phyloP scores from a whole-genome alignment of 148 eudicot genomes.

The Rhododendron ferrugineum region DNA sequence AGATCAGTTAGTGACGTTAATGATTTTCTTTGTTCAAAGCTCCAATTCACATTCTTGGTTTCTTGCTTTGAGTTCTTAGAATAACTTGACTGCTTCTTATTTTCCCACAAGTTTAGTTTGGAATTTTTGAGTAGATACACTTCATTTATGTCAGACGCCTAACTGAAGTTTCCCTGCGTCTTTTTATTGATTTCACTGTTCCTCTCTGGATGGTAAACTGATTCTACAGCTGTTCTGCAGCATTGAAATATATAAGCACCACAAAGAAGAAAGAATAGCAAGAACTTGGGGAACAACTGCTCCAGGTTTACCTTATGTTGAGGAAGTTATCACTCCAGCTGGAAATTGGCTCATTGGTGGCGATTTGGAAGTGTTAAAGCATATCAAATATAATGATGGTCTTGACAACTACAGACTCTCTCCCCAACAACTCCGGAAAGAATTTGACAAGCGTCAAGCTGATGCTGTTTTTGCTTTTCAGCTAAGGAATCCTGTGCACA shows the following conservation, averaged over 20 bases:
- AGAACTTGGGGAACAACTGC: slow-evolving; percentile 98
- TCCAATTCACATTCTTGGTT: background rate
- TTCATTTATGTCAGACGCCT: background rate
- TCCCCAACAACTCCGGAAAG: slow-evolving; percentile 66
- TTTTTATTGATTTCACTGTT: background rate
- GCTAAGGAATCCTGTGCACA: slow-evolving; percentile 95
- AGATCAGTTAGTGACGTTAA: background rate
- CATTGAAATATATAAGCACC: slow-evolving; percentile 91
- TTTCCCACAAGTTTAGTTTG: background rate
- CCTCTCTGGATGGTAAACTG: background rate
- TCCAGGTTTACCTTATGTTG: slow-evolving; percentile 81
- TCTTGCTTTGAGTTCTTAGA: background rate
- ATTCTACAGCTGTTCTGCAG: slow-evolving; percentile 28
- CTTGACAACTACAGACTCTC: slow-evolving; percentile 75
- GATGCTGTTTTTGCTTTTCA: slow-evolving; percentile 97
- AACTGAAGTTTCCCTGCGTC: background rate
- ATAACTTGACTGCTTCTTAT: background rate
- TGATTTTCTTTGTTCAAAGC: background rate
- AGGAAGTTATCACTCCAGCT: slow-evolving; percentile 58
- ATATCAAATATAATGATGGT: slow-evolving; percentile 76
- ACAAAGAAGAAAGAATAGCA: slow-evolving; percentile 90
- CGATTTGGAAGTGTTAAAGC: slow-evolving; percentile 71
- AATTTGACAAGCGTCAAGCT: slow-evolving; percentile 63
- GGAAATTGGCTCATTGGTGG: slow-evolving; percentile 94
- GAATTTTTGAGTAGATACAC: background rate